phyloP scores from a whole-genome alignment of 1,139 yeast genomes.

The Blastobotrys persicus region DNA sequence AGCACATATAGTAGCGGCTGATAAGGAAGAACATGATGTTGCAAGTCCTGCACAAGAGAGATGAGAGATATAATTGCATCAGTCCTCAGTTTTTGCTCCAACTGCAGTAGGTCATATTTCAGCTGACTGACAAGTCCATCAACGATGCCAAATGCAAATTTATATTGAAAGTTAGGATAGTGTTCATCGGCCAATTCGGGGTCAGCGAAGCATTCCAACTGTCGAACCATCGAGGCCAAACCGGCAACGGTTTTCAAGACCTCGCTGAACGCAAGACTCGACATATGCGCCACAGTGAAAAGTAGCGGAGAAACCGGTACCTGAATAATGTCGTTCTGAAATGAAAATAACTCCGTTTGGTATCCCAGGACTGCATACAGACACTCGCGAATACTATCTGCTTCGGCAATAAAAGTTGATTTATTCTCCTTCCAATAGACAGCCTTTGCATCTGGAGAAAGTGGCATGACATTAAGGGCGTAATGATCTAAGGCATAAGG shows the following conservation, averaged over 20 bases:
- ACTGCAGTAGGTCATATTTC: slow-evolving; percentile 13
- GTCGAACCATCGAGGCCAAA: slow-evolving; percentile 19
- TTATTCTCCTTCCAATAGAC: slow-evolving; percentile 5
- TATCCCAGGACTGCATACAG: slow-evolving; percentile 22
- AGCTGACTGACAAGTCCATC: slow-evolving; percentile 16
- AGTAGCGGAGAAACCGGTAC: neutral
- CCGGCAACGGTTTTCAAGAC: slow-evolving; percentile 18
- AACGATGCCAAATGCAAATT: slow-evolving; percentile 20
- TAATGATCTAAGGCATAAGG: slow-evolving; percentile 2
- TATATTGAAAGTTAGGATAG: slow-evolving; percentile 20
- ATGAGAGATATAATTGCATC: slow-evolving; percentile 16
- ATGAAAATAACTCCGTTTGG: slow-evolving; percentile 16
- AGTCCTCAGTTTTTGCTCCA: slow-evolving; percentile 15
- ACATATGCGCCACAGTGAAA: slow-evolving; percentile 16
- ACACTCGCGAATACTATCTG: slow-evolving; percentile 24
- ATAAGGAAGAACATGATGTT: slow-evolving; percentile 17
- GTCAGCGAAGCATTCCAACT: slow-evolving; percentile 22
- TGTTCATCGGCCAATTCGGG: slow-evolving; percentile 13
- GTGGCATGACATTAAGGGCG: neutral
- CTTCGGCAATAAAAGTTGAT: slow-evolving; percentile 14
- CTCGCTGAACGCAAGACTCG: slow-evolving; percentile 14
- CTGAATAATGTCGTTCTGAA: neutral
- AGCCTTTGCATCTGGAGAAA: neutral
- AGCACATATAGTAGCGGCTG: slow-evolving; percentile 14
- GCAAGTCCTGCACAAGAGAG: slow-evolving; percentile 9